A percentile compares a stretch with the other conserved stretches of the same genome.
phyloP scores from a whole-genome alignment of 176 grass and related monocot genomes.

The Eleusine indica region DNA sequence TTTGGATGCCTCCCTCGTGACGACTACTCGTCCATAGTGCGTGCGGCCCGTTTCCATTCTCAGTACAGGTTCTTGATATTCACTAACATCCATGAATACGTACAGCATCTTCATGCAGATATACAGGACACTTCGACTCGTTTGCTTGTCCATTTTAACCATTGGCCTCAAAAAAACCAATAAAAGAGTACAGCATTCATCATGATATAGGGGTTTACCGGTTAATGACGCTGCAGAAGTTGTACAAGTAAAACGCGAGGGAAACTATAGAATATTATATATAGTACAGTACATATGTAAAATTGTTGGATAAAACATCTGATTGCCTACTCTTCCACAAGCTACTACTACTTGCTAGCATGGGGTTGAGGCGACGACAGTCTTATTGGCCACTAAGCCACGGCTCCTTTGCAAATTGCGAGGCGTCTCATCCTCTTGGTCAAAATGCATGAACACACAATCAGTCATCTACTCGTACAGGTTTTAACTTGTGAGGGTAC shows the following conservation, averaged over 20 bases:
- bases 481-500: background rate
- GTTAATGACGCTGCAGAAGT: no score
- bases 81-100: no score
- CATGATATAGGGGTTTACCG: no score
- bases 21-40: background rate
- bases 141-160: no score
- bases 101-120: no score
- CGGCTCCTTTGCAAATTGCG: background rate
- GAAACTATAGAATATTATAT: no score
- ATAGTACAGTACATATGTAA: background rate
- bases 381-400: background rate
- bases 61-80: background rate
- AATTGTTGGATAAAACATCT: background rate
- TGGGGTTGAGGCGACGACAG: background rate
- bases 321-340: background rate
- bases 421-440: background rate
- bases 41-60: background rate
- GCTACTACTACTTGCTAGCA: constrained; percentile 3
- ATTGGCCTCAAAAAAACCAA: no score
- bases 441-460: background rate
- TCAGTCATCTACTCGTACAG: background rate
- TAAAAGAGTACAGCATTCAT: no score
- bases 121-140: no score
- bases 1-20: constrained; percentile 48
- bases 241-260: no score